Evolutionary conservation across 257 asterid genomes (phyloP).

Genomic region (Schizonepeta tenuifolia): DNA sequence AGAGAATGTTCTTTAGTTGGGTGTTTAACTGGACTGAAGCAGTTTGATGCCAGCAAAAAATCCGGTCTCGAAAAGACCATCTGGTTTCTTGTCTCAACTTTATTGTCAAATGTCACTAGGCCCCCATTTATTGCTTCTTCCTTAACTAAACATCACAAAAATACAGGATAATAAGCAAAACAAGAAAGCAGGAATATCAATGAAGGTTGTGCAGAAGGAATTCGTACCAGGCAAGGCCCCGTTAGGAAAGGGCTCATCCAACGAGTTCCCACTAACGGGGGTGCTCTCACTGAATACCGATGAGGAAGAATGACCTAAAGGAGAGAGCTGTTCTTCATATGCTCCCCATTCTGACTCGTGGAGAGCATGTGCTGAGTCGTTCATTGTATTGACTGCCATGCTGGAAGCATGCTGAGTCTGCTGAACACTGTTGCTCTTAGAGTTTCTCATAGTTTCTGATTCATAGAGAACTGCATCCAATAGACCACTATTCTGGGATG

Average conservation of each 20-base stretch:
- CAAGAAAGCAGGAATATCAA: background rate
- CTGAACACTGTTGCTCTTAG: constrained; percentile 30
- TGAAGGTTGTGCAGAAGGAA: constrained; percentile 14
- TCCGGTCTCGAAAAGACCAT: constrained; percentile 57
- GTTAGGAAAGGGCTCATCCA: constrained; percentile 44
- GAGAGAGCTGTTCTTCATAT: constrained; percentile 45
- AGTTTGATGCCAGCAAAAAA: constrained; percentile 54
- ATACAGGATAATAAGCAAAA: constrained; percentile 4
- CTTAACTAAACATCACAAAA: constrained; percentile 37
- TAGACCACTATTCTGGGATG: constrained; percentile 53
- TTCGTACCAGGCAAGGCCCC: constrained; percentile 47
- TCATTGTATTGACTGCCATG: constrained; percentile 25
- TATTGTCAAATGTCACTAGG: constrained; percentile 20
- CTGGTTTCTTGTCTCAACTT: constrained; percentile 32
- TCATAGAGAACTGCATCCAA: constrained; percentile 59
- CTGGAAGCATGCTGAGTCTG: constrained; percentile 29
- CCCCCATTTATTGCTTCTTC: constrained; percentile 33
- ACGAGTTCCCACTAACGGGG: constrained; percentile 42
- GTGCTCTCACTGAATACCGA: constrained; percentile 44
- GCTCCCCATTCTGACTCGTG: constrained; percentile 49
- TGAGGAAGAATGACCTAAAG: constrained; percentile 47
- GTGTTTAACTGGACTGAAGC: constrained; percentile 43
- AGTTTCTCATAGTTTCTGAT: constrained; percentile 45
- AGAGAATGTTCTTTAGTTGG: constrained; percentile 35
- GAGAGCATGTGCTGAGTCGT: constrained; percentile 36